Percentiles rank a stretch among this genome's conserved stretches.
Evolutionary conservation across 2,329 filamentous ascomycete species (phyloP).

Genomic region (Beauveria varroae): DNA sequence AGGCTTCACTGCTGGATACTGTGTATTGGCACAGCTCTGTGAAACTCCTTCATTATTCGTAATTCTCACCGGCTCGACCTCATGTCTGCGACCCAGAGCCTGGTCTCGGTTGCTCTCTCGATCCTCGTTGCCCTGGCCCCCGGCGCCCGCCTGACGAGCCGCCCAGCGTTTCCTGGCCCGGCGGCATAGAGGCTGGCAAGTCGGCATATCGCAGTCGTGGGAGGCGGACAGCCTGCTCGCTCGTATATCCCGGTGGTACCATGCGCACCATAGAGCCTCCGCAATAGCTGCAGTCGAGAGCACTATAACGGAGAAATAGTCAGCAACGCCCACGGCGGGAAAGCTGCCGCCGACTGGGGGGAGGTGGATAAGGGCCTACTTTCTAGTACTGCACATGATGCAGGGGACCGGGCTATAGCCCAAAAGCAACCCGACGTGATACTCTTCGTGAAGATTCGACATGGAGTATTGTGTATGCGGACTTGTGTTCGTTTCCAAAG

Average conservation of each 20-base stretch:
- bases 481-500: not conserved
- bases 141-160: not conserved
- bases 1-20: not conserved
- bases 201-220: slow-evolving; percentile 6
- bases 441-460: slow-evolving; percentile 1
- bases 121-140: not conserved
- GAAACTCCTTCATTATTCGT: not conserved
- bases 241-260: slow-evolving; percentile 9
- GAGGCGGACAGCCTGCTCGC: slow-evolving; percentile 7
- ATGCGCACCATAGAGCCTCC: slow-evolving; percentile 9
- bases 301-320: not conserved
- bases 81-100: not conserved
- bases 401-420: slow-evolving; percentile 7
- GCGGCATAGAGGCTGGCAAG: not conserved
- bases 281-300: slow-evolving; percentile 6
- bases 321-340: not conserved
- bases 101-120: not conserved
- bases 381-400: slow-evolving; percentile 8
- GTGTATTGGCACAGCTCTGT: not conserved
- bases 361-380: not conserved
- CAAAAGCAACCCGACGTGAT: slow-evolving; percentile 2
- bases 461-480: not conserved
- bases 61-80: not conserved
- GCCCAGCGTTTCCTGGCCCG: not conserved
- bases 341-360: too few relatives aligned